Evolutionary conservation across 164 flowering plant genomes (phyloP).

Genomic region (Vitis labrusca): DNA sequence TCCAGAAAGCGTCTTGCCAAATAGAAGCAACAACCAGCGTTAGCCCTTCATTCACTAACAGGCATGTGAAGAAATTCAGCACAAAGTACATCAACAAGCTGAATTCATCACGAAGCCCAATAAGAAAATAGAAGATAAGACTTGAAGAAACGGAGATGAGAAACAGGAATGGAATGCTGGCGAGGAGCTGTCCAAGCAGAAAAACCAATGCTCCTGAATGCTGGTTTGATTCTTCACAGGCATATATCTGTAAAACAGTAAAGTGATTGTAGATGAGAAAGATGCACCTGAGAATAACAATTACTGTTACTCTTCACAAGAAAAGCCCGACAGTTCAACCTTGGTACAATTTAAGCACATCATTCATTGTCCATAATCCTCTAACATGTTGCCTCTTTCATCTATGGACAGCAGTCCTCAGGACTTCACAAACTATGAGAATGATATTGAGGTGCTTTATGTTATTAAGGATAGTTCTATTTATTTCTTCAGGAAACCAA

Average conservation of each 20-base stretch:
- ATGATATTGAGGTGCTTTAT: background rate
- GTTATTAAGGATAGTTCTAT: background rate
- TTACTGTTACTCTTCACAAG: background rate
- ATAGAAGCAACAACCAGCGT: constrained; percentile 64
- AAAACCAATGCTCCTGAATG: constrained; percentile 87
- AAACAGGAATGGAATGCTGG: constrained; percentile 93
- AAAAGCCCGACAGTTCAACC: background rate
- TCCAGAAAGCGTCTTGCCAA: constrained; percentile 67
- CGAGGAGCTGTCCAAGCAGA: constrained; percentile 79
- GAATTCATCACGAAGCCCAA: constrained; percentile 85
- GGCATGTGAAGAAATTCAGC: constrained; percentile 86
- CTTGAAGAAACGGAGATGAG: constrained; percentile 90
- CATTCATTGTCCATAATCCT: background rate
- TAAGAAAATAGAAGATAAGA: constrained; percentile 83
- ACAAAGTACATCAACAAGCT: constrained; percentile 95
- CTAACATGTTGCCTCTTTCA: background rate
- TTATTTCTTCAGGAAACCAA: background rate
- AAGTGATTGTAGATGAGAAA: background rate
- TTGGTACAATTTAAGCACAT: background rate
- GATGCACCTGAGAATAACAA: background rate
- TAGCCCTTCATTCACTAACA: constrained; percentile 88
- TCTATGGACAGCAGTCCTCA: background rate
- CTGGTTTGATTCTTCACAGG: constrained; percentile 69
- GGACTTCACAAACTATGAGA: background rate
- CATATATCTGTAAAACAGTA: constrained; percentile 51